Evolutionary conservation across 2,329 filamentous ascomycete genomes (phyloP).

Genomic region (Penicillium concentricum): DNA sequence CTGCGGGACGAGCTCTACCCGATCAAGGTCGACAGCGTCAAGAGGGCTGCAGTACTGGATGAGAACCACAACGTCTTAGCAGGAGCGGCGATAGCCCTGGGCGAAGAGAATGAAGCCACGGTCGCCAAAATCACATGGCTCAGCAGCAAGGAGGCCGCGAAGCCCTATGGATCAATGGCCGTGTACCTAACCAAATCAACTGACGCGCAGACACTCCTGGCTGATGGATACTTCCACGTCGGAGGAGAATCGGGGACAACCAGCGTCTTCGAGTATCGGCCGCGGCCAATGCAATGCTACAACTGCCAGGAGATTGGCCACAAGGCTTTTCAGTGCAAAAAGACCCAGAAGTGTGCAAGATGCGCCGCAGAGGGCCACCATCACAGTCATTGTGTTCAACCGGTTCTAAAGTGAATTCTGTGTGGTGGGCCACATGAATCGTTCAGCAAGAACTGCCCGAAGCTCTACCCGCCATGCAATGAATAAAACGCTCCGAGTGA

Average conservation of each 20-base stretch:
- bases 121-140: slow-evolving; percentile 19
- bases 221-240: not conserved
- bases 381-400: slow-evolving; percentile 16
- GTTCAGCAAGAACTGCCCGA: slow-evolving; percentile 21
- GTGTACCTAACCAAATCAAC: slow-evolving; percentile 23
- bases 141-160: slow-evolving; percentile 13
- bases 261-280: slow-evolving; percentile 20
- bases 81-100: slow-evolving; percentile 8
- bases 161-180: slow-evolving; percentile 20
- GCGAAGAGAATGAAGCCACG: slow-evolving; percentile 13
- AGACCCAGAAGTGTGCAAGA: slow-evolving; percentile 19
- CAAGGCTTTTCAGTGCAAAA: slow-evolving; percentile 8
- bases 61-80: slow-evolving; percentile 6
- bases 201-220: slow-evolving; percentile 20
- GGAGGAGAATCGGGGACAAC: slow-evolving; percentile 20
- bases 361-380: slow-evolving; percentile 14
- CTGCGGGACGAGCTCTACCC: slow-evolving; percentile 8
- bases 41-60: slow-evolving; percentile 10
- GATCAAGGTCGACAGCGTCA: slow-evolving; percentile 14
- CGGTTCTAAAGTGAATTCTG: slow-evolving; percentile 17
- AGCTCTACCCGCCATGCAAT: slow-evolving; percentile 20
- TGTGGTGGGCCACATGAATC: slow-evolving; percentile 19
- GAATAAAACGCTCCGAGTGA: slow-evolving; percentile 19
- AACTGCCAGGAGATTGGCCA: slow-evolving; percentile 19
- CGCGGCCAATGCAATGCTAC: slow-evolving; percentile 28